phyloP scores from a whole-genome alignment of 257 asterid species.

The Solanum bukasovii region DNA sequence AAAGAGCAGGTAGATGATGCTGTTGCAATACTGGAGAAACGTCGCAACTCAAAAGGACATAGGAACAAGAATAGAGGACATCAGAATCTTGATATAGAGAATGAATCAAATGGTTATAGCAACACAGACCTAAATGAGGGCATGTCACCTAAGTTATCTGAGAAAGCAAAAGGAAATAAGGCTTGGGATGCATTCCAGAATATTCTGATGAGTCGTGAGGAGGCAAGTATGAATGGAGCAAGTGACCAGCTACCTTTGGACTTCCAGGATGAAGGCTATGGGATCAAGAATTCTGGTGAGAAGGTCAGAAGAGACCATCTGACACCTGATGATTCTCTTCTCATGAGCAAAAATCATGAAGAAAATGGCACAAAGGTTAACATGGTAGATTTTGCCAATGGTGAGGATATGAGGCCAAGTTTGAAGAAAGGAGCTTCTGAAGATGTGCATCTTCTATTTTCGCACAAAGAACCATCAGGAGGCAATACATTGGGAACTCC shows the following conservation, averaged over 20 bases:
- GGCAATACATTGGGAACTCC: constrained; percentile 1
- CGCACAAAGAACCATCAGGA: constrained; percentile 21
- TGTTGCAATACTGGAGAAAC: constrained; percentile 40
- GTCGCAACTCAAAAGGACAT: constrained; percentile 17
- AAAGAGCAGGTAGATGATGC: constrained; percentile 57
- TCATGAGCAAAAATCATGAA: constrained; percentile 29
- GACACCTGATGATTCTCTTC: constrained; percentile 41
- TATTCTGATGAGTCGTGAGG: constrained; percentile 52
- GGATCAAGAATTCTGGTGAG: constrained; percentile 23
- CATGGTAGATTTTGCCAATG: constrained; percentile 34
- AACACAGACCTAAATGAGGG: constrained; percentile 11
- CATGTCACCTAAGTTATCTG: constrained; percentile 10
- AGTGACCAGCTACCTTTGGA: constrained; percentile 12
- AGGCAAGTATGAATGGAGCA: constrained; percentile 15
- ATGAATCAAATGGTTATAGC: constrained; percentile 19
- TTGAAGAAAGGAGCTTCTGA: constrained; percentile 34
- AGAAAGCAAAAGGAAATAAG: constrained; percentile 23
- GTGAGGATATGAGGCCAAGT: constrained; percentile 25
- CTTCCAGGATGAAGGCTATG: constrained; percentile 30
- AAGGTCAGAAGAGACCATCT: constrained; percentile 21
- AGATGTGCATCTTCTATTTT: constrained; percentile 25
- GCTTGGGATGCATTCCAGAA: constrained; percentile 72
- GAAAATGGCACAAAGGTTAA: constrained; percentile 15
- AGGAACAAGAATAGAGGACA: constrained; percentile 22
- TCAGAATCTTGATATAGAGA: constrained; percentile 13